Percentiles rank a stretch among this genome's conserved stretches.
Conservation (phyloP, 768 basidiomycete genomes). For the Cystobasidium ongulense region DNA sequence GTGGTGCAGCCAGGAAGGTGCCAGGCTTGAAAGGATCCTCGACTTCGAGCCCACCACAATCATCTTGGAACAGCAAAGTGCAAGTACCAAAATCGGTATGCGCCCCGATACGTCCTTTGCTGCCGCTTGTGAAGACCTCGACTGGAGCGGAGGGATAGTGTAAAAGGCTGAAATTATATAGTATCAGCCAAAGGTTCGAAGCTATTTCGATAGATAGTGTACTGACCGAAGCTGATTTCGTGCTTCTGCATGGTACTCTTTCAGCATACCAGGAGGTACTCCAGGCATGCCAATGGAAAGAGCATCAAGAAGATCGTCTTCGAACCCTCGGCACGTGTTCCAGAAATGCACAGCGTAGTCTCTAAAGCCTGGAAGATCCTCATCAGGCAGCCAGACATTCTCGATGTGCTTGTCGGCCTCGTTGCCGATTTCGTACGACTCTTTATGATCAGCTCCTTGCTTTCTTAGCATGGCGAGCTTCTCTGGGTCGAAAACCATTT, state of each 20-base stretch:
- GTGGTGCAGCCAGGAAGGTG: constrained; percentile 39
- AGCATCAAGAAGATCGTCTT: constrained; percentile 32
- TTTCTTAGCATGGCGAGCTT: constrained; percentile 32
- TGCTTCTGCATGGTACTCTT: constrained; percentile 36
- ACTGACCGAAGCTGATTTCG: constrained; percentile 48
- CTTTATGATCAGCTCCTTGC: constrained; percentile 36
- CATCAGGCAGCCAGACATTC: constrained; percentile 28
- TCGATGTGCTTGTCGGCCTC: constrained; percentile 10
- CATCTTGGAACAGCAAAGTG: constrained; percentile 58
- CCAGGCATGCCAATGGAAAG: constrained; percentile 41
- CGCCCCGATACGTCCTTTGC: constrained; percentile 48
- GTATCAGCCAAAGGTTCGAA: background rate
- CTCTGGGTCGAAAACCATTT: constrained; percentile 25
- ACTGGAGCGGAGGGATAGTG: constrained; percentile 52
- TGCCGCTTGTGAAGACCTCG: background rate
- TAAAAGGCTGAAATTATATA: constrained; percentile 46
- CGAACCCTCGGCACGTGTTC: background rate
- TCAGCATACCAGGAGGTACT: constrained; percentile 38
- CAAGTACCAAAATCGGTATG: constrained; percentile 52
- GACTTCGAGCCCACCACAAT: constrained; percentile 57
- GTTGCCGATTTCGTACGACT: constrained; percentile 32
- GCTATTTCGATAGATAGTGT: background rate
- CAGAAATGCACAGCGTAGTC: background rate
- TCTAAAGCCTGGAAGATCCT: constrained; percentile 30
- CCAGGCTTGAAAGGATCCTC: constrained; percentile 52